Percentiles rank a stretch among this genome's conserved stretches.
phyloP scores from a whole-genome alignment of 2,329 filamentous ascomycete genomes.

The Emergomyces africanus region DNA sequence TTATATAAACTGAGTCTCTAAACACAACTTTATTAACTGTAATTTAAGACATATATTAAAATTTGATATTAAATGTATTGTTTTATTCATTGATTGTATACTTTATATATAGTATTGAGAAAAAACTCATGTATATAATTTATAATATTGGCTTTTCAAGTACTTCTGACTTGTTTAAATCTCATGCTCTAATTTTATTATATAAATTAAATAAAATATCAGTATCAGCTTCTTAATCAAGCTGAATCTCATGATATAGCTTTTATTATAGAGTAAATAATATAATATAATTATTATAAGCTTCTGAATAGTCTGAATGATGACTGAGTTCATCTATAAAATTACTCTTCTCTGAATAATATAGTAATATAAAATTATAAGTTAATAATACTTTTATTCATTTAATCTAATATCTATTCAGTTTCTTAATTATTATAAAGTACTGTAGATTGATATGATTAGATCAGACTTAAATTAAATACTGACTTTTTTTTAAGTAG shows the following conservation, averaged over 20 bases:
- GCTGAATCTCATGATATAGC: not conserved
- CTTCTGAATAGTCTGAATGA: not conserved
- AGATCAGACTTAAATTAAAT: slow-evolving; percentile 11
- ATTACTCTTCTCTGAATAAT: slow-evolving; percentile 2
- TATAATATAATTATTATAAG: not conserved
- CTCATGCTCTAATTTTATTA: too few relatives aligned
- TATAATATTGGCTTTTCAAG: too few relatives aligned
- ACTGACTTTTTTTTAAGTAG: too few relatives aligned
- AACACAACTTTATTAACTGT: not conserved
- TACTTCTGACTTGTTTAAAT: too few relatives aligned
- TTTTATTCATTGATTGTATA: too few relatives aligned
- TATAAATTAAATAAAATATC: too few relatives aligned
- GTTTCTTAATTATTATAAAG: slow-evolving; percentile 11
- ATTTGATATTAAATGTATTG: too few relatives aligned
- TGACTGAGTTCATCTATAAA: not conserved
- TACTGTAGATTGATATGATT: slow-evolving; percentile 19
- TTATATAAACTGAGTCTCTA: not conserved
- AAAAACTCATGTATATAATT: not conserved
- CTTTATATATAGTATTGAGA: too few relatives aligned
- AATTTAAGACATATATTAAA: too few relatives aligned
- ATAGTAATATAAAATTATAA: slow-evolving; percentile 3
- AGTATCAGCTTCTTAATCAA: not conserved
- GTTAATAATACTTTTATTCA: not conserved
- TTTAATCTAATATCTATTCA: slow-evolving; percentile 1
- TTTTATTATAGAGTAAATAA: not conserved